These are phyloP conservation scores for Ophiocordyceps robertsii DNA, from an alignment of 2,329 filamentous ascomycete species.

Conservation along the genomic window DNA sequence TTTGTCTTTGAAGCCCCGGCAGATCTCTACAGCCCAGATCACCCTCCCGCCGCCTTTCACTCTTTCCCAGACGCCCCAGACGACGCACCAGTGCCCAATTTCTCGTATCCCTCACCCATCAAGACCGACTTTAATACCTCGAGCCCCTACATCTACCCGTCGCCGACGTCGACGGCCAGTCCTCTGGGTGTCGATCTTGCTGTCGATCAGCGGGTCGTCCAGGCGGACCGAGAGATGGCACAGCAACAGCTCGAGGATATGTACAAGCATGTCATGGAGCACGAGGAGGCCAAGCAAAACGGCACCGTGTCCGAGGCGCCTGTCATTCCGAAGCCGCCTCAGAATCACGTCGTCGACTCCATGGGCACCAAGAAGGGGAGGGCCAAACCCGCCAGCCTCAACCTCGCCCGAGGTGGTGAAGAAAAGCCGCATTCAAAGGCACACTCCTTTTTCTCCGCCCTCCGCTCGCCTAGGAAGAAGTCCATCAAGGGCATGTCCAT, in stretches of 20 bases:
- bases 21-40: slow-evolving; percentile 10
- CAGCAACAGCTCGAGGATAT: slow-evolving; percentile 79
- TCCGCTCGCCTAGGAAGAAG: slow-evolving; percentile 46
- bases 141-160: slow-evolving; percentile 30
- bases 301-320: slow-evolving; percentile 35
- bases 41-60: background rate
- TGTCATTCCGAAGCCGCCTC: slow-evolving; percentile 15
- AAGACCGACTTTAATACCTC: slow-evolving; percentile 17
- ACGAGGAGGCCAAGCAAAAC: slow-evolving; percentile 56
- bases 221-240: slow-evolving; percentile 59
- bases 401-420: slow-evolving; percentile 27
- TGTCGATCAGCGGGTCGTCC: slow-evolving; percentile 66
- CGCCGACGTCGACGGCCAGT: slow-evolving; percentile 30
- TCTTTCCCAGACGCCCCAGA: slow-evolving; percentile 7
- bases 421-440: slow-evolving; percentile 42
- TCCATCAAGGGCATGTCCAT: slow-evolving; percentile 40
- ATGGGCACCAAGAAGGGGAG: slow-evolving; percentile 29
- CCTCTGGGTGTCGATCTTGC: slow-evolving; percentile 49
- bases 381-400: slow-evolving; percentile 35
- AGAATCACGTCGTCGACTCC: slow-evolving; percentile 11
- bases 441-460: slow-evolving; percentile 46
- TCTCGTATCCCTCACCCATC: slow-evolving; percentile 35
- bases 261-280: slow-evolving; percentile 84
- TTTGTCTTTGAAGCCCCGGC: slow-evolving; percentile 25
- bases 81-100: slow-evolving; percentile 25